phyloP scores from a whole-genome alignment of 306 rosid species.

The Lablab purpureus region DNA sequence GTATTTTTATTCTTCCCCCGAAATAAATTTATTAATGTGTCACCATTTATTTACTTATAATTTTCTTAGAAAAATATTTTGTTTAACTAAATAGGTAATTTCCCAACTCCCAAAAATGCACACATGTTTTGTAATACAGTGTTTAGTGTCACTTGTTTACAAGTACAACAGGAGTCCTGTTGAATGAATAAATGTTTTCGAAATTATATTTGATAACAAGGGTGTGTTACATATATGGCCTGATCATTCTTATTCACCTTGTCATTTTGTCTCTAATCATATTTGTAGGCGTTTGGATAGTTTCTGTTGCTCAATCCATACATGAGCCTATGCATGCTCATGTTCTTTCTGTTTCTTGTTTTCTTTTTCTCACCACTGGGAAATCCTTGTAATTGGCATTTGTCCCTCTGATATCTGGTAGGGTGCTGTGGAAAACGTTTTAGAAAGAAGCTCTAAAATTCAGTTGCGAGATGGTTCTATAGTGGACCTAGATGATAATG shows the following conservation, averaged over 20 bases:
- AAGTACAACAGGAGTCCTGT: background rate
- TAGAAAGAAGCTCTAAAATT: constrained; percentile 81
- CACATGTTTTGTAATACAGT: constrained; percentile 1
- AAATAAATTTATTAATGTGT: background rate
- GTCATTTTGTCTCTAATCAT: background rate
- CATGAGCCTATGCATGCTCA: background rate
- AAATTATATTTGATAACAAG: constrained; percentile 9
- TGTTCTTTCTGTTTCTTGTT: constrained; percentile 18
- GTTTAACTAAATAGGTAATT: background rate
- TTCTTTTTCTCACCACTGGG: constrained; percentile 1
- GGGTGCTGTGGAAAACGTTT: constrained; percentile 90
- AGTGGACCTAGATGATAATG: constrained; percentile 63
- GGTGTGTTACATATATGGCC: background rate
- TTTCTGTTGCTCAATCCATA: constrained; percentile 10
- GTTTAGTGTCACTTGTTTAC: constrained; percentile 8
- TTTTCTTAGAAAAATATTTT: background rate
- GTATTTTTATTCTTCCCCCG: background rate
- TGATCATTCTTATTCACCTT: constrained; percentile 1
- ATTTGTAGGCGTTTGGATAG: background rate
- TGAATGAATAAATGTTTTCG: background rate
- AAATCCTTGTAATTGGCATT: constrained; percentile 35
- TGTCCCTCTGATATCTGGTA: constrained; percentile 51
- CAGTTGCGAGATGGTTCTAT: constrained; percentile 81
- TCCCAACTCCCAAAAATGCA: background rate
- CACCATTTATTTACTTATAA: constrained; percentile 4